A percentile compares a stretch with the other conserved stretches of the same genome.
Evolutionary conservation across 768 basidiomycete genomes (phyloP).

Genomic region (Crucibulum laeve): DNA sequence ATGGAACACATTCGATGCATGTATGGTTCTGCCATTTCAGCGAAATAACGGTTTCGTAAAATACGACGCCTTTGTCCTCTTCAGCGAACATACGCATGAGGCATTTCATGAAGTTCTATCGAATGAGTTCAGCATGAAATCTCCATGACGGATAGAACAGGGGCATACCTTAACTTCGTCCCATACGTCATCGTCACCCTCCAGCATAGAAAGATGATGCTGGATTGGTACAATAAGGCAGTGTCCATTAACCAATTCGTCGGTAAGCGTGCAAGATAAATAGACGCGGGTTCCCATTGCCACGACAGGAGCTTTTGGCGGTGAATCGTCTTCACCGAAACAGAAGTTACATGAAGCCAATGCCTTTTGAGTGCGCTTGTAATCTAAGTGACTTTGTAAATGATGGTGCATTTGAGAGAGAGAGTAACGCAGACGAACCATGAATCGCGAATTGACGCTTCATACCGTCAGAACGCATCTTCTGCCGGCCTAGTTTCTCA

Average conservation of each 20-base stretch:
- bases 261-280: constrained; percentile 82
- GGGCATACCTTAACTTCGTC: constrained; percentile 86
- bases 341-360: constrained; percentile 85
- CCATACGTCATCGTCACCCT: constrained; percentile 97
- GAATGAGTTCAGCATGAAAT: constrained; percentile 1
- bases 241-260: constrained; percentile 90
- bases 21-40: constrained; percentile 90
- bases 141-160: not conserved
- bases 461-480: constrained; percentile 95
- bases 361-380: constrained; percentile 90
- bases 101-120: constrained; percentile 81
- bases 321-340: constrained; percentile 87
- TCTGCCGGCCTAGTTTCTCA: constrained; percentile 85
- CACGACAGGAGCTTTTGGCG: constrained; percentile 82
- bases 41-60: constrained; percentile 89
- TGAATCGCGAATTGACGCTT: constrained; percentile 96
- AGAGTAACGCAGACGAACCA: constrained; percentile 41
- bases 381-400: constrained; percentile 50
- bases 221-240: constrained; percentile 95
- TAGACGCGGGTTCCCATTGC: constrained; percentile 90
- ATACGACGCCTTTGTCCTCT: constrained; percentile 90
- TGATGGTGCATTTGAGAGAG: not conserved
- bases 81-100: constrained; percentile 93
- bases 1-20: constrained; percentile 89
- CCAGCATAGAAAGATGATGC: constrained; percentile 86